A percentile compares a stretch with the other conserved stretches of the same genome.
Evolutionary conservation across 257 asterid genomes (phyloP).

Genomic region (Eustoma russellianum): DNA sequence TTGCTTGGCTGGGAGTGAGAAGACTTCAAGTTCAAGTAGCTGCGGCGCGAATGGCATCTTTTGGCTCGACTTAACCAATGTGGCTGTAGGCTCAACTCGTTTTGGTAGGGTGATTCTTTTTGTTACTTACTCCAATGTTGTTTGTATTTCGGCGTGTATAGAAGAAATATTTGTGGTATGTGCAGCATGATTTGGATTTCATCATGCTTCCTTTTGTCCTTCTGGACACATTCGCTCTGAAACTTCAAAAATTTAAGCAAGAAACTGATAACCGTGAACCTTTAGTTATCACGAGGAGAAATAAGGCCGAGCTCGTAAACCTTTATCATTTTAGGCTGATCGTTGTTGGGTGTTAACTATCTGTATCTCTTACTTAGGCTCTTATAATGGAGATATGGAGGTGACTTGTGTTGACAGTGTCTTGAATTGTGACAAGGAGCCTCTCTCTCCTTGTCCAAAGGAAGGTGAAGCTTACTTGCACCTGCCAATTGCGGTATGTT

Average conservation of each 20-base stretch:
- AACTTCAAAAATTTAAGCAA: no score
- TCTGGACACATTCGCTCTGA: no score
- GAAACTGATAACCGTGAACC: no score
- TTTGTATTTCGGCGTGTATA: no score
- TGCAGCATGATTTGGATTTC: no score
- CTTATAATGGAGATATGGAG: constrained; percentile 38
- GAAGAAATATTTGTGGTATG: no score
- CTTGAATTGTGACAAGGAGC: constrained; percentile 51
- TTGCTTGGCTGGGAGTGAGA: constrained; percentile 16
- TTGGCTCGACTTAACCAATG: constrained; percentile 63
- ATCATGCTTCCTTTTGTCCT: no score
- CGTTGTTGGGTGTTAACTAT: not conserved
- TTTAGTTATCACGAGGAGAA: no score
- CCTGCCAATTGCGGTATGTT: constrained; percentile 67
- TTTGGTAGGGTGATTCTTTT: constrained; percentile 32
- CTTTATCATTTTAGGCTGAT: not conserved
- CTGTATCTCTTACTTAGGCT: constrained; percentile 5
- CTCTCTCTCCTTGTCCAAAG: constrained; percentile 21
- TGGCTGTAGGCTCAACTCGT: constrained; percentile 55
- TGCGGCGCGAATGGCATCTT: constrained; percentile 22
- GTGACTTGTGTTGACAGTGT: constrained; percentile 40
- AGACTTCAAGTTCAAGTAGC: constrained; percentile 7
- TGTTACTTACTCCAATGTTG: not conserved
- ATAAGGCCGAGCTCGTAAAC: no score
- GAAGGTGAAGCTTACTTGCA: constrained; percentile 42